These are phyloP conservation scores for Rhytidiadelphus loreus DNA, from an alignment of 225 moss, liverwort and hornwort genomes.

Conservation along the genomic window DNA sequence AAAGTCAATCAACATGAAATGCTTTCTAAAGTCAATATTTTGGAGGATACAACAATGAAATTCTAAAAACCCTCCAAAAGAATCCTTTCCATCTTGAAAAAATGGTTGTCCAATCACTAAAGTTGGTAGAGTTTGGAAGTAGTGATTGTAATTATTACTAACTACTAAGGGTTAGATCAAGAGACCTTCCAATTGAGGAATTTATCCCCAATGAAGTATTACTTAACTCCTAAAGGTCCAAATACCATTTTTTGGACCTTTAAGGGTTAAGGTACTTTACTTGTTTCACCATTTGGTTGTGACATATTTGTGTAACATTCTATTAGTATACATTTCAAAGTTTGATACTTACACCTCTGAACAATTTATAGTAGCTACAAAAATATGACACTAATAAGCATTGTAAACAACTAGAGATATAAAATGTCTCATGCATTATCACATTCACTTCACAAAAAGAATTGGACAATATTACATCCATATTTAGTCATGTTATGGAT, in stretches of 20 bases:
- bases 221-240: too few species aligned
- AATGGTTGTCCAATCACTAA: too few species aligned
- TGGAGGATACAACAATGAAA: too few species aligned
- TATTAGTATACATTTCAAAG: not conserved
- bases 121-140: too few species aligned
- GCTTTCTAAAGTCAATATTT: not conserved
- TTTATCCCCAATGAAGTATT: not conserved
- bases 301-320: not conserved
- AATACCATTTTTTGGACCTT: too few species aligned
- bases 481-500: not conserved
- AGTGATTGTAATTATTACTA: not conserved
- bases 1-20: too few species aligned
- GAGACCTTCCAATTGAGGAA: not conserved
- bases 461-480: too few species aligned
- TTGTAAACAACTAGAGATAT: not conserved
- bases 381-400: not conserved
- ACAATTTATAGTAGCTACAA: too few species aligned
- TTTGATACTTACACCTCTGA: not conserved
- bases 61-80: not conserved
- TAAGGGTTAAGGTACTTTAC: not conserved
- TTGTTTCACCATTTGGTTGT: not conserved
- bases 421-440: not conserved
- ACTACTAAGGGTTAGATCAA: not conserved
- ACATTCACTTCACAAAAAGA: not conserved
- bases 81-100: too few species aligned